A percentile compares a stretch with the other conserved stretches of the same genome.
phyloP scores from a whole-genome alignment of 2,329 filamentous ascomycete genomes.

The Ascocoryne sarcoides region DNA sequence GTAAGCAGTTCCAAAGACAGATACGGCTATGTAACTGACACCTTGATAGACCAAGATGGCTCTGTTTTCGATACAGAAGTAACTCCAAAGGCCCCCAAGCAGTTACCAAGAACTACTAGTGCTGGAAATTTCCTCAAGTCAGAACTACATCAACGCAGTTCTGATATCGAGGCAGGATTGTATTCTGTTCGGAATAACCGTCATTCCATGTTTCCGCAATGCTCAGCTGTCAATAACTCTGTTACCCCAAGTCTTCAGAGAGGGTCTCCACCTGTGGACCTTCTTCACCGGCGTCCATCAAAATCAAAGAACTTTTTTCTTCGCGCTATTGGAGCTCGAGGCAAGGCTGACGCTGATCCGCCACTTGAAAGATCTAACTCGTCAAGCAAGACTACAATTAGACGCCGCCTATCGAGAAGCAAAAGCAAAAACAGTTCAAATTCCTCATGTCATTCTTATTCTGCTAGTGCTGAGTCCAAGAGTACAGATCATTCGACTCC shows the following conservation, averaged over 20 bases:
- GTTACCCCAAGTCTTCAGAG: constrained; percentile 1
- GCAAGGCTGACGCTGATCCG: constrained; percentile 8
- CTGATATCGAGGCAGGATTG: constrained; percentile 12
- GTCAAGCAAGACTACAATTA: constrained; percentile 11
- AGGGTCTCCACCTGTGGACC: constrained; percentile 9
- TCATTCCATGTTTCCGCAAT: constrained; percentile 4
- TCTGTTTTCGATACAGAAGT: constrained; percentile 16
- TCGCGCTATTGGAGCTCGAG: constrained; percentile 19
- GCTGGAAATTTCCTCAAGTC: constrained; percentile 22
- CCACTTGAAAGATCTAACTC: constrained; percentile 6
- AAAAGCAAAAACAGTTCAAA: constrained; percentile 11
- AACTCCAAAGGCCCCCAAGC: constrained; percentile 21
- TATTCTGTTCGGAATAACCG: constrained; percentile 14
- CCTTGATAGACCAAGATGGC: constrained; percentile 2
- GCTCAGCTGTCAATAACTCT: not conserved
- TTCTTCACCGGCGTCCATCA: constrained; percentile 18
- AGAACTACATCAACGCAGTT: constrained; percentile 14
- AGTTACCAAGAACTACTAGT: constrained; percentile 17
- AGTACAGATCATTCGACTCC: constrained; percentile 6
- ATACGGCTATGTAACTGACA: constrained; percentile 3
- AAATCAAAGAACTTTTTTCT: constrained; percentile 27
- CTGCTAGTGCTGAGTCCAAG: constrained; percentile 4
- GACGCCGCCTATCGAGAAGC: constrained; percentile 19
- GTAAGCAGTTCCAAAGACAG: not conserved
- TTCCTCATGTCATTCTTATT: constrained; percentile 2